A percentile compares a stretch with the other conserved stretches of the same genome.
phyloP scores from a whole-genome alignment of 352 stramenopile species.

The Phytophthora uliginosa region DNA sequence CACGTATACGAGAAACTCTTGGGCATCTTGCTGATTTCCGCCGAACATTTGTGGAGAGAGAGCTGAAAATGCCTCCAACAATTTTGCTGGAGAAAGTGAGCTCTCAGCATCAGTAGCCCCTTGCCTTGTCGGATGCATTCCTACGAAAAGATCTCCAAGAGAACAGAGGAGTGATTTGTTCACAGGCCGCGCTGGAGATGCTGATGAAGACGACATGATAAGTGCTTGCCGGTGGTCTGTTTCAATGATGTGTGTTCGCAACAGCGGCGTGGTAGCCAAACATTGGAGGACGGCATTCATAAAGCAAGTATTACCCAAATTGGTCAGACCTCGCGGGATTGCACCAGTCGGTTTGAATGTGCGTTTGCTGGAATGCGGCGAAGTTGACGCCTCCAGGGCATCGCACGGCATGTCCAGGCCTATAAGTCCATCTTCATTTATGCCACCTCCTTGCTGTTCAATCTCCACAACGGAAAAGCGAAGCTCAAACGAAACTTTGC shows the following conservation, averaged over 20 bases:
- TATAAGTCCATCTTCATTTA: background rate
- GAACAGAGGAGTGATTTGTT: slow-evolving; percentile 55
- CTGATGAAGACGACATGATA: background rate
- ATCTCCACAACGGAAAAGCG: slow-evolving; percentile 21
- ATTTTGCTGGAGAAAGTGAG: slow-evolving; percentile 51
- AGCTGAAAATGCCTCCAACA: slow-evolving; percentile 81
- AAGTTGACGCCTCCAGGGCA: background rate
- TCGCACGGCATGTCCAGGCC: background rate
- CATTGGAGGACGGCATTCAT: slow-evolving; percentile 92
- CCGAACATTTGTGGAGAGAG: slow-evolving; percentile 93
- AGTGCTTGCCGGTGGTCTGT: slow-evolving; percentile 55
- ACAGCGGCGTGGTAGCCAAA: slow-evolving; percentile 90
- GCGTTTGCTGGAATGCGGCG: background rate
- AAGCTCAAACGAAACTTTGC: slow-evolving; percentile 21
- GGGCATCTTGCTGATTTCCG: slow-evolving; percentile 96
- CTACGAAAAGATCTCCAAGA: slow-evolving; percentile 88
- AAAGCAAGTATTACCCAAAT: slow-evolving; percentile 87
- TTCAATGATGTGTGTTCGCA: slow-evolving; percentile 93
- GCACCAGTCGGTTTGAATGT: background rate
- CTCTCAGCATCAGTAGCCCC: background rate
- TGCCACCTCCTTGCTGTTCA: background rate
- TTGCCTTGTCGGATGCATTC: slow-evolving; percentile 33
- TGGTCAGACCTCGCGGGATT: slow-evolving; percentile 48
- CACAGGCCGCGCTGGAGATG: background rate
- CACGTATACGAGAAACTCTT: slow-evolving; percentile 96